Evolutionary conservation across 2,329 filamentous ascomycete species (phyloP).

Genomic region (Fusarium buxicola): DNA sequence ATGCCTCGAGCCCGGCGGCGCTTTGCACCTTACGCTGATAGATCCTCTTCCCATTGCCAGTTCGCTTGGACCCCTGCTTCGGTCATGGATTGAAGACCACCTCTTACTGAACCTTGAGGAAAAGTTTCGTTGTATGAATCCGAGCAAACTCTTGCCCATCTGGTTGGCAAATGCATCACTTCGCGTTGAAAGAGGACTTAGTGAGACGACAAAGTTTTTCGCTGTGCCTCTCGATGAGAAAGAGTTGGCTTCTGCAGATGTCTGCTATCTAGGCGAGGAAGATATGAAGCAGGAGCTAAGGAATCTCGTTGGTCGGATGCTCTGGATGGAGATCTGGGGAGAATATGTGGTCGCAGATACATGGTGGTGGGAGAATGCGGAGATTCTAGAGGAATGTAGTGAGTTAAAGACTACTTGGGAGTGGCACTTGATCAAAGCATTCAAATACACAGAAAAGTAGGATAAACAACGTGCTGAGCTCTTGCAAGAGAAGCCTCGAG

Average conservation of each 20-base stretch:
- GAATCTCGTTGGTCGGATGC: slow-evolving; percentile 64
- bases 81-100: slow-evolving; percentile 70
- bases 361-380: slow-evolving; percentile 72
- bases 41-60: slow-evolving; percentile 68
- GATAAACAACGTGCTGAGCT: no score
- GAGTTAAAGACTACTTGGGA: slow-evolving; percentile 67
- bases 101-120: slow-evolving; percentile 69
- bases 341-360: slow-evolving; percentile 57
- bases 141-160: slow-evolving; percentile 66
- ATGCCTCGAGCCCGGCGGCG: slow-evolving; percentile 66
- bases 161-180: slow-evolving; percentile 69
- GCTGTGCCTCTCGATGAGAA: slow-evolving; percentile 51
- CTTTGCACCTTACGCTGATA: slow-evolving; percentile 69
- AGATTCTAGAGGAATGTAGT: slow-evolving; percentile 65
- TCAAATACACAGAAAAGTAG: slow-evolving; percentile 51
- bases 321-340: slow-evolving; percentile 73
- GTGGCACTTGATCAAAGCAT: slow-evolving; percentile 65
- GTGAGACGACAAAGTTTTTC: slow-evolving; percentile 59
- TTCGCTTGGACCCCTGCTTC: slow-evolving; percentile 67
- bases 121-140: slow-evolving; percentile 69
- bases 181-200: slow-evolving; percentile 57
- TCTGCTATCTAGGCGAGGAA: slow-evolving; percentile 40
- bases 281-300: slow-evolving; percentile 59
- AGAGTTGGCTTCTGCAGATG: slow-evolving; percentile 24
- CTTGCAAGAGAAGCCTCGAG: no score